Base-by-base conservation (phyloP, 1,284 basidiomycete genomes). In the Ustilago crameri region DNA sequence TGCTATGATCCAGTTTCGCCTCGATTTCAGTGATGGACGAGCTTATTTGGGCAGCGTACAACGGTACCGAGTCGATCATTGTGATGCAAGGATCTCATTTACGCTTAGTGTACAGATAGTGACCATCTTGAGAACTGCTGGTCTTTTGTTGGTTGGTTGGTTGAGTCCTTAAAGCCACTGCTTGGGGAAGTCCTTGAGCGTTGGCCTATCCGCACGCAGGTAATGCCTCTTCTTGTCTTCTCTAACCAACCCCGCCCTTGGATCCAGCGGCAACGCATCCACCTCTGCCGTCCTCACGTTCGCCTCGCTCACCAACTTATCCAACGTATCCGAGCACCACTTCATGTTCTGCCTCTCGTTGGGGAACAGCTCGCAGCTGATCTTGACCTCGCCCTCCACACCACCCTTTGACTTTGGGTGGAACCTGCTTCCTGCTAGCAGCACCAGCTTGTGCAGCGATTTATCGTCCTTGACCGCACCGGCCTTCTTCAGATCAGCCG, bases 321-420 rank as follows among this genome's bases (percentile, higher is more conserved):
- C 83, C 23, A 85, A 58, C 17, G 76, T 80, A 56, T 85, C 84
- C 38, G 80, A 82, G 69, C 84, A 85, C 84, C 84, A 85, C 72
- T 84, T 84, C 62, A 84, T 79, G 57, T 85, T 85, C 80, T 84
- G 83, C 40, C 76, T 47, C 43, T 79, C 74, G 24, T 72, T 78
- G 9, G 84, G 84, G 60, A 82, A 82, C 47, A 74, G 37, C 37
- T 84, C 83, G 65, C 82, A 84, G 12, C 70, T 66, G 38, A 85
- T 81, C 70, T 83, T 83, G 60, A 85, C 54, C 49, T 68, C 51
- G 17, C 79, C 79, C 40, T 65, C n/a, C 20, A 45, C 54, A 12
- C 40, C 34, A 17, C 60, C 50, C 38, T 48, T 38, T 17, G 20
- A 20, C 5, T 58, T 58, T 0, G 72, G 49, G 20, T 67, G 56